Evolutionary conservation across 148 eudicot species (phyloP).

Genomic region (Heliosperma pusillum): DNA sequence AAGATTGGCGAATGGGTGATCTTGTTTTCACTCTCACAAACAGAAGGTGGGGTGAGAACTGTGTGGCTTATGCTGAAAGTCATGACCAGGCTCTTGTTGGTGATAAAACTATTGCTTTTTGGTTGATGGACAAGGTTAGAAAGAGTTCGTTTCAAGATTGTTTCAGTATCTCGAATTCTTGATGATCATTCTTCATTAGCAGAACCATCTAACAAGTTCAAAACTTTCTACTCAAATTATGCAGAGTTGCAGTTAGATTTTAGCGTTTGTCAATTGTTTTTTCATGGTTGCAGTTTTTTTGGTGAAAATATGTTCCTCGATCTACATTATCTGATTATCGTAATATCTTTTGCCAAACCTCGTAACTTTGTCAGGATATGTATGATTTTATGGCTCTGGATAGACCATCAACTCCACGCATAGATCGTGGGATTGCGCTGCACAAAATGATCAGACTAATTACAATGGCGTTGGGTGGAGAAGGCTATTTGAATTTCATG

Average conservation of each 20-base stretch:
- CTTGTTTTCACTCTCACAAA: constrained; percentile 73
- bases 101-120: constrained; percentile 97
- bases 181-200: neutral
- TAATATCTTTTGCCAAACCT: neutral
- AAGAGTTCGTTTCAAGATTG: neutral
- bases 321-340: neutral
- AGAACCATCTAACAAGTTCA: neutral
- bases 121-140: constrained; percentile 98
- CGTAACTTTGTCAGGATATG: constrained; percentile 73
- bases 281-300: too few relatives aligned
- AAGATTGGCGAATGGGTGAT: constrained; percentile 96
- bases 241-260: too few relatives aligned
- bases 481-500: constrained; percentile 97
- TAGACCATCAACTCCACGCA: constrained; percentile 87
- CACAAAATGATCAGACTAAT: constrained; percentile 98
- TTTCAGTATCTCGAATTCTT: neutral
- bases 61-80: constrained; percentile 94
- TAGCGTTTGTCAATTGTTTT: too few relatives aligned
- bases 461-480: constrained; percentile 98
- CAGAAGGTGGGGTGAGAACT: constrained; percentile 93
- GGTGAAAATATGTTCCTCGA: neutral
- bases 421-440: constrained; percentile 97
- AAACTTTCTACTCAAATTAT: neutral
- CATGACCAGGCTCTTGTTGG: constrained; percentile 99
- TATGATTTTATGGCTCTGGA: constrained; percentile 99